phyloP scores from a whole-genome alignment of 257 asterid genomes.

The Capsicum rhomboideum region DNA sequence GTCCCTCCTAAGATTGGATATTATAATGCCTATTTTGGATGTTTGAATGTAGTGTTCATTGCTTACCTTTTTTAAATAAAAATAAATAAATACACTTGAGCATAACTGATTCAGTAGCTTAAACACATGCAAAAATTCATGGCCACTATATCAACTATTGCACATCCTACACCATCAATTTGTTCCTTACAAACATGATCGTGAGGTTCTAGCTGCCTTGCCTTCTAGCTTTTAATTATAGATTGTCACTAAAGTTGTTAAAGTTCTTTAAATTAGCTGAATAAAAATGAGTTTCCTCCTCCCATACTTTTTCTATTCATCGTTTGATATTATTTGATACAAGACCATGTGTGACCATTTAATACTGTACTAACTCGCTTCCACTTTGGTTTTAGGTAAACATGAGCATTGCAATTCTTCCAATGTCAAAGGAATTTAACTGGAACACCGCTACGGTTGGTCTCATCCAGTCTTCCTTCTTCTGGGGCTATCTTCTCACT shows the following conservation, averaged over 20 bases:
- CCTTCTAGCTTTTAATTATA: neutral
- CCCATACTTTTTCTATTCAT: neutral
- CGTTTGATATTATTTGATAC: neutral
- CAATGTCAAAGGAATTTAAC: conserved; percentile 95
- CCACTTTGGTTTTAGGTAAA: conserved; percentile 55
- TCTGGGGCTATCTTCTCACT: conserved; percentile 99
- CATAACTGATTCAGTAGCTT: neutral
- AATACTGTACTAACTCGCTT: neutral
- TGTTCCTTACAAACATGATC: neutral
- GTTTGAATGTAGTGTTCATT: neutral
- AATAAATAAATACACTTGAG: neutral
- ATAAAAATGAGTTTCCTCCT: neutral
- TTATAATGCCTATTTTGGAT: neutral
- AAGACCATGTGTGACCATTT: neutral
- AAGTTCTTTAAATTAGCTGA: neutral
- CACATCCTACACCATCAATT: neutral
- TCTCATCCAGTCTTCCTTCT: conserved; percentile 92
- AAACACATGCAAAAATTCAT: neutral
- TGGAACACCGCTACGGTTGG: conserved; percentile 99
- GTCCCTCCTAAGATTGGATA: neutral
- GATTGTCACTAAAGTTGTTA: neutral
- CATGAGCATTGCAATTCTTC: conserved; percentile 98
- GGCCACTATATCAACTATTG: neutral
- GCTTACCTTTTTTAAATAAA: neutral
- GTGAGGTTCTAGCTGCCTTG: neutral